Base-by-base conservation (phyloP, 2,329 filamentous ascomycete species). In the Coniochaeta sp. region DNA sequence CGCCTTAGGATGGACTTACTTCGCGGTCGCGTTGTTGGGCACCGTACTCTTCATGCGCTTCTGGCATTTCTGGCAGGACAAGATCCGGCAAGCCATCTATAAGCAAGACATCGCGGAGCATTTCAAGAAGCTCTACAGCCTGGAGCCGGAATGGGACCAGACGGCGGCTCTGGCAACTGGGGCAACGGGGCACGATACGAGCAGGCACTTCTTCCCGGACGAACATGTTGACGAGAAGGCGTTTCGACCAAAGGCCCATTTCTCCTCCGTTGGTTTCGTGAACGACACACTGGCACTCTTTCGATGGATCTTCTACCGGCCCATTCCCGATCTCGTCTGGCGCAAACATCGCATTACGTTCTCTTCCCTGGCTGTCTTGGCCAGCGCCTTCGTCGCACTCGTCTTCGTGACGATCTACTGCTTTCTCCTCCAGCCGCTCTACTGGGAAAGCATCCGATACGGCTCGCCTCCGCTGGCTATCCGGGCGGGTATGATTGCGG, bases 1-100 rank as follows among this genome's bases (percentile, higher is more conserved):
- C 71, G 90, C 79, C 2, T 71, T 89, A 49, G 89, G 86, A 52
- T 96, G 90, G 83, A 89, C 92, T 13, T 96, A 95, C 68, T 95
- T 96, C 62, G 84, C 87, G 50, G 67, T 95, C 48, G 82, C 85
- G 49, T 67, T 96, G 54, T 77, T 91, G 57, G 77, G 79, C 26
- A 61, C 82, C 51, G 83, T 91, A 4, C 71, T 87, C 10, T 62
- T 86, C 10, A 75, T 92, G 64, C 83, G 90, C 58, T 77, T 88
- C 64, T 96, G 91, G 76, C 87, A 96, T 68, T 85, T 87, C 59
- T 96, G 90, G 86, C 90, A 91, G 60, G 91, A 96, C 73, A 95
- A 94, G 72, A 89, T 95, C 58, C 83, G 91, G 58, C 88, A 91
- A 59, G 91, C 90, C 56, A 82, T 94, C 54, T 89, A 94, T 72